Evolutionary conservation across 495 filamentous ascomycete genomes (phyloP), one percentile per base, ranked within the genome.

Genomic region (Aspergillus haitiensis): DNA sequence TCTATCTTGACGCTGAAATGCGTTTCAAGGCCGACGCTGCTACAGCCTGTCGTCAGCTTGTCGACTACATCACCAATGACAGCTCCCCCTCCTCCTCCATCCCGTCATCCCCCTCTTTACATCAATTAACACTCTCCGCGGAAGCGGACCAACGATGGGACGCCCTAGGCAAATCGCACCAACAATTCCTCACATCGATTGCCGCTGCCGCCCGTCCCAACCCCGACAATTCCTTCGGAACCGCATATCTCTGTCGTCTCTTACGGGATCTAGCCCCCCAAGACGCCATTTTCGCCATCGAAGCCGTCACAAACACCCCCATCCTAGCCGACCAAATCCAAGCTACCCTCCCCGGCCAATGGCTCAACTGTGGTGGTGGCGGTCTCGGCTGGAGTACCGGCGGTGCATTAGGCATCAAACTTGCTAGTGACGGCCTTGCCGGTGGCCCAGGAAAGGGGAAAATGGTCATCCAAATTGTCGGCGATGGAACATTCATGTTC

Each of bases 371-470:
- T 67, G 92, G 92, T 18, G 92, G 90, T 42, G 92, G 92, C 46
- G 92, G 92, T 7, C 80, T 96, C 0, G 92, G 92, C n/a, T 96
- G 92, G 92, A 91, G 88, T 15, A 91, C 91, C 7, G 92, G 92
- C 52, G 92, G 82, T 45, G 81, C 88, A 2, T 72, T 94, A 2
- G 92, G 92, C 13, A 87, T 95, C 62, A 95, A 95, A 67, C 78
- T 96, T 27, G 92, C 90, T 5, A 78, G 83, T 0, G 84, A 88
- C 47, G 70, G 68, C 15, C 75, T 82, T 34, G 64, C 70, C n/a
- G 63, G 51, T 46, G 78, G 79, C 1, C 13, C 44, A 33, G 78
- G 80, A 12, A 84, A 84, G 67, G 79, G 81, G 16, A 86, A 52
- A 45, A 50, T 87, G 64, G 92, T 95, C 65, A 88, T 94, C 0